Conservation (phyloP, 441 rosid species). For the Capsella rubella region DNA sequence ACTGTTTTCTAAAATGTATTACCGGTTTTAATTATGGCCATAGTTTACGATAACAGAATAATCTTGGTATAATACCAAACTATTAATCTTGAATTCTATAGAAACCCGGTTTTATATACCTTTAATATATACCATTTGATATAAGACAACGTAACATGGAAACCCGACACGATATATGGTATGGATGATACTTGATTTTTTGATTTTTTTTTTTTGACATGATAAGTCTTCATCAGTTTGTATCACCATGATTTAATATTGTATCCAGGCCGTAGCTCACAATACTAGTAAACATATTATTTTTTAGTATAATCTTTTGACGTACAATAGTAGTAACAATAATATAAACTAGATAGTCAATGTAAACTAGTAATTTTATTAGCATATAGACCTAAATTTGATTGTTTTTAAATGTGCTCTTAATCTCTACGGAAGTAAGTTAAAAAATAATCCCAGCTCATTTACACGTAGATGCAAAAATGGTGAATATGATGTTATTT, state of each 20-base stretch:
- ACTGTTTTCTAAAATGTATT: not conserved
- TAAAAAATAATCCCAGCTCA: not conserved
- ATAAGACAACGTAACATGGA: not conserved
- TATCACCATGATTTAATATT: not conserved
- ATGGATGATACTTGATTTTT: not conserved
- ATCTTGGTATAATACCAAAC: not conserved
- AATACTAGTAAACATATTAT: not conserved
- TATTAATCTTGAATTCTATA: not conserved
- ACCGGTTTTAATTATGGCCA: not conserved
- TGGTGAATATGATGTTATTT: not conserved
- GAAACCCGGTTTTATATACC: not conserved
- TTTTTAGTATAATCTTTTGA: not conserved
- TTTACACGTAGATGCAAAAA: not conserved
- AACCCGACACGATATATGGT: not conserved
- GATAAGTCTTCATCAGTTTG: not conserved
- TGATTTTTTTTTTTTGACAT: not conserved
- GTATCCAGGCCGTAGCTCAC: not conserved
- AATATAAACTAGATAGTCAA: not conserved
- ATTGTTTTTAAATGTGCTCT: not conserved
- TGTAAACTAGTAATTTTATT: conserved; percentile 15
- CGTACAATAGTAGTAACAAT: not conserved
- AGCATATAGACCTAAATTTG: not conserved
- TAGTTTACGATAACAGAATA: not conserved
- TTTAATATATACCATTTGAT: not conserved
- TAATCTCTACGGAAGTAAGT: not conserved